Percentiles rank a stretch among this genome's conserved stretches.
Conservation (phyloP, 1,284 basidiomycete genomes). For the Marasmius sp. region DNA sequence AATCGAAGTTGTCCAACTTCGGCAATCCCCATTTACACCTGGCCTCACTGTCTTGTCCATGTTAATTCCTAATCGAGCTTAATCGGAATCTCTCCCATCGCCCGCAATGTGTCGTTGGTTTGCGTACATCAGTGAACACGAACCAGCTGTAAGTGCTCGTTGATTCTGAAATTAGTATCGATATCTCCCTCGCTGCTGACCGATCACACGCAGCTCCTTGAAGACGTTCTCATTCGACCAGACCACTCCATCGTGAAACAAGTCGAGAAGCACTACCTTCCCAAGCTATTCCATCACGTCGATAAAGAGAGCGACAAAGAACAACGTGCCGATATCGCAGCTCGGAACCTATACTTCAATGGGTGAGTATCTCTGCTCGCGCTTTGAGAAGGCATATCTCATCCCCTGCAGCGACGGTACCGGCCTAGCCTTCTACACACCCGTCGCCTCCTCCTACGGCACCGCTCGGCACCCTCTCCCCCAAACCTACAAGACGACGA, state of each 20-base stretch:
- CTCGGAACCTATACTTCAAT: neutral
- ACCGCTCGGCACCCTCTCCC: neutral
- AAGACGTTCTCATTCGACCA: conserved; percentile 2
- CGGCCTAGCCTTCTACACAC: neutral
- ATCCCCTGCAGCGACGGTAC: neutral
- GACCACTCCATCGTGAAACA: conserved; percentile 4
- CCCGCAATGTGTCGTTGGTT: conserved; percentile 1
- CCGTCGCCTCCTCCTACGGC: neutral
- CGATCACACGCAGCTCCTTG: neutral
- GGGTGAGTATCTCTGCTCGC: neutral
- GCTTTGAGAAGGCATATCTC: neutral
- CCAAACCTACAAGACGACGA: neutral
- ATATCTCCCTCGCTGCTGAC: neutral
- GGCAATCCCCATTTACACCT: neutral
- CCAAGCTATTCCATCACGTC: neutral
- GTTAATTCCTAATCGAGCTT: neutral
- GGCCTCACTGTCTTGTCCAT: too few relatives aligned
- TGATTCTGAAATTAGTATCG: neutral
- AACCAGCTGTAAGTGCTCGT: neutral
- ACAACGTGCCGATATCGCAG: neutral
- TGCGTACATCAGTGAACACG: neutral
- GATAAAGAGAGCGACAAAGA: neutral
- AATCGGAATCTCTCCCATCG: neutral
- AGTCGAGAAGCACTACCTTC: conserved; percentile 1
- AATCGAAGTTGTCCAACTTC: neutral